Evolutionary conservation across 208 protist species (phyloP), one percentile per base, ranked within the genome.

Genomic region (Leishmania martiniquensis): DNA sequence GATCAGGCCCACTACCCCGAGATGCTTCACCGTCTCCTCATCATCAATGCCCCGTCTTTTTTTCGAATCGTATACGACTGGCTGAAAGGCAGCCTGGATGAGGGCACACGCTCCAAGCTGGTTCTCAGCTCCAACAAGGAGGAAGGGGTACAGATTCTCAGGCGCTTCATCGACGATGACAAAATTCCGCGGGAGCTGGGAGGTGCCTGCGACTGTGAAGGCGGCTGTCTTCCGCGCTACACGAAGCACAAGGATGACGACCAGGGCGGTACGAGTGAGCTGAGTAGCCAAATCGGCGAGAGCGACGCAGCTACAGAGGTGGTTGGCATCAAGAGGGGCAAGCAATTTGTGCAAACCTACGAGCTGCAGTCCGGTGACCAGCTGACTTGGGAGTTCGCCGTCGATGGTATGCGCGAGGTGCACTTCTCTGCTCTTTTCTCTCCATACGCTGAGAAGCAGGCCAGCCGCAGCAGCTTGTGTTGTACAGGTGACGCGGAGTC

Each of bases 1-100:
- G 91, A 95, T 77, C 89, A 95, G 60, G 83, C 85, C 10, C 89
- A 95, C 83, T 95, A 93, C 80, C 91, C 91, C 0, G 91, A 95
- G 83, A 69, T 85, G 51, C 83, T 95, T 49, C 89, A 95, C 81
- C 89, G 89, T 25, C 82, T 95, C 62, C 92, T 91, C 65, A 86
- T 95, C 66, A 82, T 92, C 78, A 95, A 95, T 81, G 85, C 82
- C 37, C 89, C 91, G 20, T 78, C 84, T 1, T 65, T 90, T 9
- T 81, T 91, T 22, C 81, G 76, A 42, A 81, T 90, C 75, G 86
- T 82, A 22, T 95, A 85, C 72, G 82, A 84, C 72, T 78, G 88
- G 17, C 76, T 95, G 42, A 91, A 89, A 81, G 68, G 81, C 39
- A 88, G 84, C 57, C 86, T 95, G 52, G 87, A 95, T 75, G 85